phyloP scores from a whole-genome alignment of 2,329 filamentous ascomycete species.

The Xylariales sp. region DNA sequence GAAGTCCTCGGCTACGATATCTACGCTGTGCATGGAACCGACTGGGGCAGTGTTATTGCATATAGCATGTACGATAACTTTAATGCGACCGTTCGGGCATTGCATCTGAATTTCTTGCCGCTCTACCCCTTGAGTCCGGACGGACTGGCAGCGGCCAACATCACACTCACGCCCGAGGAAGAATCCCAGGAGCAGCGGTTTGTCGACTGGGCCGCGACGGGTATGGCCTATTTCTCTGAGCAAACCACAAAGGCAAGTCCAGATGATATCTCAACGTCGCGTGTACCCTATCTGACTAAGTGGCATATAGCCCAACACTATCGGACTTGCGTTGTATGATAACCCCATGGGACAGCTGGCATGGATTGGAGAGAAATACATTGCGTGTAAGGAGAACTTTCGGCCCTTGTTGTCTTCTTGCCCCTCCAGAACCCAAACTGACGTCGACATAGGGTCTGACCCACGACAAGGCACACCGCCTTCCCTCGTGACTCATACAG shows the following conservation, averaged over 20 bases:
- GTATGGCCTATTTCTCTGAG: not conserved
- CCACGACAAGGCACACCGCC: constrained; percentile 13
- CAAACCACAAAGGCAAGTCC: not conserved
- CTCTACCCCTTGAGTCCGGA: constrained; percentile 5
- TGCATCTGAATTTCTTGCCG: constrained; percentile 10
- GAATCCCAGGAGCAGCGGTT: not conserved
- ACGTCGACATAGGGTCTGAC: constrained; percentile 12
- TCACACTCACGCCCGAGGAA: not conserved
- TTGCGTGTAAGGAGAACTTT: constrained; percentile 9
- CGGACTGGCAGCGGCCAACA: not conserved
- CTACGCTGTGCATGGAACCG: constrained; percentile 10
- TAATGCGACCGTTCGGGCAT: constrained; percentile 8
- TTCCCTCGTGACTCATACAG: constrained; percentile 12
- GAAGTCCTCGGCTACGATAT: constrained; percentile 10
- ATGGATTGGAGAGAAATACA: constrained; percentile 14
- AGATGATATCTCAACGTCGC: not conserved
- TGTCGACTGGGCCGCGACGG: not conserved
- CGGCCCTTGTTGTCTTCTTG: not conserved
- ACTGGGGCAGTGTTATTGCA: constrained; percentile 9
- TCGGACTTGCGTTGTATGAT: constrained; percentile 16
- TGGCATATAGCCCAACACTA: constrained; percentile 16
- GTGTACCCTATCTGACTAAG: not conserved
- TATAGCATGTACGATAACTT: constrained; percentile 11
- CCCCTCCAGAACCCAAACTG: not conserved
- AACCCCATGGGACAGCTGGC: constrained; percentile 18